Conservation (phyloP, 2,329 filamentous ascomycete genomes). For the Neoscytalidium dimidiatum region DNA sequence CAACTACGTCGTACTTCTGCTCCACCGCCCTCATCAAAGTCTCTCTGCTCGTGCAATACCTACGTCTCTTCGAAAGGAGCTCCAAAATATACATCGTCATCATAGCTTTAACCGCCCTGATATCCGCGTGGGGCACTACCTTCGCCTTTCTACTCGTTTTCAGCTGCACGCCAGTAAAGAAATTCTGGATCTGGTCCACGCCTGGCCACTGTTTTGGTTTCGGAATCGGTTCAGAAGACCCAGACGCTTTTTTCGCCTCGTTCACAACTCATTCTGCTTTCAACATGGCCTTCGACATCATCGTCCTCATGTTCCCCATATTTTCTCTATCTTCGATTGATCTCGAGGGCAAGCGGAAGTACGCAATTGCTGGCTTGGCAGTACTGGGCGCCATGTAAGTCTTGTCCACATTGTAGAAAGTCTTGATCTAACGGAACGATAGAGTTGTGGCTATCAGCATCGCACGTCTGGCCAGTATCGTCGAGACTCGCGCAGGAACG, state of each 20-base stretch:
- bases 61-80: conserved; percentile 33
- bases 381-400: conserved; percentile 36
- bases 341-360: conserved; percentile 34
- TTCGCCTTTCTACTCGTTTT: conserved; percentile 36
- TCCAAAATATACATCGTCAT: conserved; percentile 26
- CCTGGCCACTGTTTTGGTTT: conserved; percentile 35
- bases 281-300: conserved; percentile 36
- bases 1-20: conserved; percentile 33
- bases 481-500: conserved; percentile 33
- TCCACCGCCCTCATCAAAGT: conserved; percentile 40
- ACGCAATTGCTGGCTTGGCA: conserved; percentile 22
- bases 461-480: conserved; percentile 33
- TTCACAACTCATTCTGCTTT: conserved; percentile 33
- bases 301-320: conserved; percentile 33
- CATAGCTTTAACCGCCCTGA: conserved; percentile 27
- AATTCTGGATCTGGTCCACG: conserved; percentile 31
- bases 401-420: neutral
- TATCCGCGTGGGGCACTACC: conserved; percentile 32
- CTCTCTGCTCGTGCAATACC: conserved; percentile 39
- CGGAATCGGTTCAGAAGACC: conserved; percentile 32
- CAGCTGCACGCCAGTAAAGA: conserved; percentile 31
- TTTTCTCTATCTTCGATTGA: conserved; percentile 34
- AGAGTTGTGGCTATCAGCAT: conserved; percentile 33
- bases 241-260: conserved; percentile 30
- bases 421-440: neutral